Percentiles rank a stretch among this genome's conserved stretches.
These are phyloP conservation scores for Boletus speciosus DNA, from an alignment of 768 basidiomycete genomes.

Conservation along the genomic window DNA sequence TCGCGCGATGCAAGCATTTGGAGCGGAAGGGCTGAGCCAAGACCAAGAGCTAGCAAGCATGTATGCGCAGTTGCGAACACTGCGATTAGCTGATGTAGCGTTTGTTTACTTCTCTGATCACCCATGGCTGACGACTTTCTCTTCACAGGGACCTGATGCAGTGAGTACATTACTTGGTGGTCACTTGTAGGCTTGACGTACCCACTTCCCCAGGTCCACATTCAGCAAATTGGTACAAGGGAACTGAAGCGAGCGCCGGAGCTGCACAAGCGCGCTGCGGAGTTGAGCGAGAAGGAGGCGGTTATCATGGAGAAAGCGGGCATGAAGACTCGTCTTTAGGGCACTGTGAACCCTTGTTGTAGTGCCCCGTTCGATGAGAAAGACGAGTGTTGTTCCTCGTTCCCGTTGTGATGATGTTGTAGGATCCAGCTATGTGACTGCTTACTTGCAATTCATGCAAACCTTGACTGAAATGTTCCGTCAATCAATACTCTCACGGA, in stretches of 20 bases:
- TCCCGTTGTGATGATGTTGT: not conserved
- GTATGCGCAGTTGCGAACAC: slow-evolving; percentile 80
- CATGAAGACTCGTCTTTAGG: slow-evolving; percentile 54
- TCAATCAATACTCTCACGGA: not conserved
- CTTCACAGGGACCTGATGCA: slow-evolving; percentile 70
- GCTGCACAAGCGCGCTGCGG: slow-evolving; percentile 52
- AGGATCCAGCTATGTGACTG: too few species aligned
- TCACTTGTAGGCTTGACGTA: not conserved
- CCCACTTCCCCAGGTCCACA: slow-evolving; percentile 65
- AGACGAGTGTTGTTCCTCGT: not conserved
- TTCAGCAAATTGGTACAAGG: slow-evolving; percentile 89
- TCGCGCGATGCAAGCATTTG: slow-evolving; percentile 93
- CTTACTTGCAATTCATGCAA: not conserved
- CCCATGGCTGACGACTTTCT: slow-evolving; percentile 4
- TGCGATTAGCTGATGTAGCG: slow-evolving; percentile 83
- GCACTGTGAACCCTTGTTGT: not conserved
- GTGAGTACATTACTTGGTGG: slow-evolving; percentile 36
- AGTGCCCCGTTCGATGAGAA: not conserved
- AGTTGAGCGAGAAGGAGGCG: slow-evolving; percentile 59
- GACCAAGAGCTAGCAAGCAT: slow-evolving; percentile 77
- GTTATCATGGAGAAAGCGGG: slow-evolving; percentile 56
- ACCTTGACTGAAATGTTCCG: not conserved
- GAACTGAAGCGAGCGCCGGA: slow-evolving; percentile 77
- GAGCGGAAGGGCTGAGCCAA: slow-evolving; percentile 94
- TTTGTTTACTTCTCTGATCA: not conserved